Conservation (phyloP, 352 stramenopile species). For the Detonula confervacea region DNA sequence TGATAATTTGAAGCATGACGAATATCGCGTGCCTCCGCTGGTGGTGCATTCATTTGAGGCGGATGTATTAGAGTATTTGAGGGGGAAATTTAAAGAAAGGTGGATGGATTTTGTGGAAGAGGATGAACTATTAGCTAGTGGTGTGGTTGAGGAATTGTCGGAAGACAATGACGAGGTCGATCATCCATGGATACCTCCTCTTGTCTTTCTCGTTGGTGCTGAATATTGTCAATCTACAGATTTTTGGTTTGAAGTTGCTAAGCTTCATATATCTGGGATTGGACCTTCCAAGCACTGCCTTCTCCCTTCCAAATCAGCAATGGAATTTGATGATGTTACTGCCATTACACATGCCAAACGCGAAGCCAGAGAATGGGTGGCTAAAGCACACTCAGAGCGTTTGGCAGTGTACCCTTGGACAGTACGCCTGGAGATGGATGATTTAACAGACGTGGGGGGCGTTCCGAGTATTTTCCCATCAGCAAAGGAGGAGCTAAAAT, state of each 20-base stretch:
- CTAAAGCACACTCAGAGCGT: slow-evolving; percentile 76
- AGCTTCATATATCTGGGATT: slow-evolving; percentile 86
- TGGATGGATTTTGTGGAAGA: slow-evolving; percentile 75
- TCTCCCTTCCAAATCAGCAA: slow-evolving; percentile 77
- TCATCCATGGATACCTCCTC: slow-evolving; percentile 61
- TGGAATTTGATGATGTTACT: slow-evolving; percentile 58
- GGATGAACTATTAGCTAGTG: slow-evolving; percentile 75
- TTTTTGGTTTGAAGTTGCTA: slow-evolving; percentile 81
- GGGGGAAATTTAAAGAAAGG: slow-evolving; percentile 22
- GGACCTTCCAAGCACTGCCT: slow-evolving; percentile 88
- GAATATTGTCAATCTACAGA: slow-evolving; percentile 78
- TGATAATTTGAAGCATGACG: slow-evolving; percentile 82
- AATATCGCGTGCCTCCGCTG: slow-evolving; percentile 57
- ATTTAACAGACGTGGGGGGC: slow-evolving; percentile 18
- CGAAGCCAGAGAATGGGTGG: slow-evolving; percentile 67
- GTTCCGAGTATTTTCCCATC: slow-evolving; percentile 41
- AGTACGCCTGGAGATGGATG: slow-evolving; percentile 39
- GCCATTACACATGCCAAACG: slow-evolving; percentile 48
- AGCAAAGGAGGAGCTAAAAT: slow-evolving; percentile 44
- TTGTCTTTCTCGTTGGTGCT: slow-evolving; percentile 86
- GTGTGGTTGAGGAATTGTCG: not conserved
- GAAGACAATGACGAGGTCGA: slow-evolving; percentile 37
- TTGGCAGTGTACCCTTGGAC: slow-evolving; percentile 60
- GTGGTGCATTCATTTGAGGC: slow-evolving; percentile 87
- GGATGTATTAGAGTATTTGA: slow-evolving; percentile 45